Percentiles rank a stretch among this genome's conserved stretches.
These are phyloP conservation scores for Kalanchoe fedtschenkoi DNA, from an alignment of 164 flowering plant species.

Conservation along the genomic window DNA sequence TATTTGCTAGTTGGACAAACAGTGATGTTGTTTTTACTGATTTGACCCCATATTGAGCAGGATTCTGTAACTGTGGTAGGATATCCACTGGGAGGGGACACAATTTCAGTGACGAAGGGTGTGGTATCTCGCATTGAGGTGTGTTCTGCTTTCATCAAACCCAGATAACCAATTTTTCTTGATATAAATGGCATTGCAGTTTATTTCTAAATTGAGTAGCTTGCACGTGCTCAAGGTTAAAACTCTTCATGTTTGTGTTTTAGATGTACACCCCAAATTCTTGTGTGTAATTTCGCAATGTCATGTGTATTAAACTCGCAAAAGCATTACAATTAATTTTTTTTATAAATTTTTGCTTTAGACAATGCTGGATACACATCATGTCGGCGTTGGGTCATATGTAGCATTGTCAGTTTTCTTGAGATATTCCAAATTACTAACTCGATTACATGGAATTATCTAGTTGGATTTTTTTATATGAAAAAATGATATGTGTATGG, in stretches of 20 bases:
- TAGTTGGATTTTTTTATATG: background rate
- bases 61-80: slow-evolving; percentile 98
- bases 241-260: background rate
- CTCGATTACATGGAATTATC: too few species aligned
- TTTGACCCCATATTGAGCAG: slow-evolving; percentile 32
- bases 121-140: slow-evolving; percentile 99
- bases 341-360: background rate
- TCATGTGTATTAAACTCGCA: background rate
- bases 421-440: too few species aligned
- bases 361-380: background rate
- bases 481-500: background rate
- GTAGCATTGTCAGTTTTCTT: background rate
- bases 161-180: background rate
- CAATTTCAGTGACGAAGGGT: slow-evolving; percentile 96
- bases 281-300: background rate
- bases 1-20: background rate
- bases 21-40: background rate
- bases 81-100: slow-evolving; percentile 98
- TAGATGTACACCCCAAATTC: background rate
- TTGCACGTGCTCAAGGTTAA: background rate
- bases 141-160: slow-evolving; percentile 9
- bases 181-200: background rate
- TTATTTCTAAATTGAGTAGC: background rate
- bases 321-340: background rate
- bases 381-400: background rate